Base-by-base conservation (phyloP, 352 stramenopile species). In the Pythium aquatile region DNA sequence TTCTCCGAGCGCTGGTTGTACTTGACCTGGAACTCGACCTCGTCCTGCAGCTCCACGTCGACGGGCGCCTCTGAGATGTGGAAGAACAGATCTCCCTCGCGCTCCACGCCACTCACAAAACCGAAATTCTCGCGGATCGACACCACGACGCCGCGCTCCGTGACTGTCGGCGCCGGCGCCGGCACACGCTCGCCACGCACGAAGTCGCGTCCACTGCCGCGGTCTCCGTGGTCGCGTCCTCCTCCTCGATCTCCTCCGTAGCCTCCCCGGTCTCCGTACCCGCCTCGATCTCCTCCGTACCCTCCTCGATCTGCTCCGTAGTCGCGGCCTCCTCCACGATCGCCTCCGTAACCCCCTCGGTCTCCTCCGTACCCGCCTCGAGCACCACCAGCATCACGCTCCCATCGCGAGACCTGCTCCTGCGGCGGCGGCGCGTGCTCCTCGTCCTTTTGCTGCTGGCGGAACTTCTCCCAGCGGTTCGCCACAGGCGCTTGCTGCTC, bases 31-130 rank as follows among this genome's bases (percentile, higher is more conserved):
- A 90, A 93, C 69, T 88, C 82, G 37, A 91, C 75, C 51, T 93
- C 85, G 65, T 91, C 83, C 26, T 87, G 72, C 47, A 91, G 42
- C 58, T 90, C 74, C 52, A 88, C 59, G 65, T 89, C 81, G 64
- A 85, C 65, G 1, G 85, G 85, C 29, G 82, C 85, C 47, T 93
- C 85, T 8, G 80, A 86, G 37, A 91, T 85, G 72, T 93, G 85
- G 70, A 93, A 93, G 68, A 93, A 93, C 46, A 91, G 54, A 40
- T 93, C 85, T 24, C 78, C 79, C 14, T 93, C 79, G 55, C 79
- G 74, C 9, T 88, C 82, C 63, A 87, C 65, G 56, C 80, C 79
- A 64, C 82, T 79, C 39, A 70, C 44, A 47, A 77, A 77, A 26
- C 70, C 70, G 64, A 77, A 77, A 46, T 73, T 72, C 5, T 77